A percentile compares a stretch with the other conserved stretches of the same genome.
These are phyloP conservation scores for Monosporascus sp. DNA, from an alignment of 2,329 filamentous ascomycete genomes.

Conservation along the genomic window DNA sequence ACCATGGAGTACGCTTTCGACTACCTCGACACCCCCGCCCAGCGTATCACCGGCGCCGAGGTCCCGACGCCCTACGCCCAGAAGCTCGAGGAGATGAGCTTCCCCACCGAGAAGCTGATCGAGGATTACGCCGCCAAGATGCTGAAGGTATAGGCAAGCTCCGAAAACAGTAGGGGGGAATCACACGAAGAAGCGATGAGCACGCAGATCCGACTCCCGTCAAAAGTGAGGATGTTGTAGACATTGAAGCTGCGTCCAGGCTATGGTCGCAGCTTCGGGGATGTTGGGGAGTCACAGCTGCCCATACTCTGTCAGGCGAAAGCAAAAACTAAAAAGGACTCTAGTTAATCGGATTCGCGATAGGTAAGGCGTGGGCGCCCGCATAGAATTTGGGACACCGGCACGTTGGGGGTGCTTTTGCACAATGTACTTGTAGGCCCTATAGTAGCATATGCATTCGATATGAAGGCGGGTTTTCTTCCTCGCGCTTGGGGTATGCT, in stretches of 20 bases:
- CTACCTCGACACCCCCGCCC: slow-evolving; percentile 90
- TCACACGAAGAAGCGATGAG: not conserved
- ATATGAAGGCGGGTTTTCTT: too few species aligned
- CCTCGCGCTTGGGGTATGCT: too few species aligned
- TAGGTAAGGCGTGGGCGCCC: not conserved
- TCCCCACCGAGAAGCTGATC: slow-evolving; percentile 87
- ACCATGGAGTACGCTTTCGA: slow-evolving; percentile 98
- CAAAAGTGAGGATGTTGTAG: too few species aligned
- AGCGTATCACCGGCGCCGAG: slow-evolving; percentile 92
- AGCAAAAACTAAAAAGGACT: not conserved
- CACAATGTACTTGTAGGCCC: too few species aligned
- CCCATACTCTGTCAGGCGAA: too few species aligned
- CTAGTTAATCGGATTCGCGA: not conserved
- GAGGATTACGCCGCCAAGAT: slow-evolving; percentile 86
- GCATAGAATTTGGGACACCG: not conserved
- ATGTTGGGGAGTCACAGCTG: too few species aligned
- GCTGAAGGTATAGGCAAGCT: slow-evolving; percentile 40
- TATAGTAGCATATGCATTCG: too few species aligned
- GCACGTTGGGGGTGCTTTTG: too few species aligned
- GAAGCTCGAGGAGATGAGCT: slow-evolving; percentile 89
- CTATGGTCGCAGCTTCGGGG: too few species aligned
- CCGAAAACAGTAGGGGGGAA: not conserved
- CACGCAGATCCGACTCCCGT: too few species aligned
- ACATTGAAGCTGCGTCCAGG: too few species aligned
- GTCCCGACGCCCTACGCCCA: slow-evolving; percentile 94